These are phyloP conservation scores for Parietaria judaica DNA, from an alignment of 306 rosid species.

Conservation along the genomic window DNA sequence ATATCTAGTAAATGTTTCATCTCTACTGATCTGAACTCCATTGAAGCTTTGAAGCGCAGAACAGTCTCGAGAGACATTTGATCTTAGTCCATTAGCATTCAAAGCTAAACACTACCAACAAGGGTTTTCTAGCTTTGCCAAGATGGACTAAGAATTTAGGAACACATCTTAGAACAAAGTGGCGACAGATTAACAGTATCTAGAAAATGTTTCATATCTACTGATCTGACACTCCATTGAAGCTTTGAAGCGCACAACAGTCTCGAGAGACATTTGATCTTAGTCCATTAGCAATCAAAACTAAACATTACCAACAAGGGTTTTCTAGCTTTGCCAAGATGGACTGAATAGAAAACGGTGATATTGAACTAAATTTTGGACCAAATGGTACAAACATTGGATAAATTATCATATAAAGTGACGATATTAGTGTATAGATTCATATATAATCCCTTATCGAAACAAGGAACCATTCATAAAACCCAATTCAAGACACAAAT, in stretches of 20 bases:
- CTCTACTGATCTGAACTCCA: conserved; percentile 41
- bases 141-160: conserved; percentile 20
- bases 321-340: conserved; percentile 35
- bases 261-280: conserved; percentile 32
- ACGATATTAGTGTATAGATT: no score
- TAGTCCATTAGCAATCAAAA: conserved; percentile 34
- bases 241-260: conserved; percentile 35
- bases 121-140: conserved; percentile 30
- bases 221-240: conserved; percentile 34
- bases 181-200: background rate
- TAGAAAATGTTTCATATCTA: conserved; percentile 32
- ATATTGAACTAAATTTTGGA: background rate
- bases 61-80: conserved; percentile 41
- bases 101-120: conserved; percentile 16
- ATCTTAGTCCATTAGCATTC: conserved; percentile 32
- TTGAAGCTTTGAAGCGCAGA: conserved; percentile 24
- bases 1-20: conserved; percentile 23
- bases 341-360: conserved; percentile 16
- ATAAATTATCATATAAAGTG: no score
- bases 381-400: no score
- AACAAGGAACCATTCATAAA: no score
- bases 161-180: no score
- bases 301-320: conserved; percentile 14
- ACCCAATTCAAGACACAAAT: background rate
- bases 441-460: no score